A percentile compares a stretch with the other conserved stretches of the same genome.
Conservation (phyloP, 2,329 filamentous ascomycete species). For the Ascochyta koolunga region DNA sequence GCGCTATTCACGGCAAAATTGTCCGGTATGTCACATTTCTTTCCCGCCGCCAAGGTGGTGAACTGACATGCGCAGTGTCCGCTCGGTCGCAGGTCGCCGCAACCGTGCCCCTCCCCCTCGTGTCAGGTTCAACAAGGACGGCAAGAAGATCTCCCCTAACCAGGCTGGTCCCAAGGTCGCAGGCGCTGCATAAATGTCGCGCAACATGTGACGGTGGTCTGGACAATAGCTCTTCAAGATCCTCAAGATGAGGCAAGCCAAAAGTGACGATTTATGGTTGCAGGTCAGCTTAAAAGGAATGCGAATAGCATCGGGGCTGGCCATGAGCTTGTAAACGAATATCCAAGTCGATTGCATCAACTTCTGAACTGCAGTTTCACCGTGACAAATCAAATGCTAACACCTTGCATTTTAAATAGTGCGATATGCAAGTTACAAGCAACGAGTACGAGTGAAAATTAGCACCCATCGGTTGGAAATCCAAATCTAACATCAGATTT, state of each 20-base stretch:
- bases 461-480: too few relatives aligned
- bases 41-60: slow-evolving; percentile 3
- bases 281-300: slow-evolving; percentile 36
- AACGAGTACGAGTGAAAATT: too few relatives aligned
- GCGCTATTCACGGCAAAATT: slow-evolving; percentile 99
- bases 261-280: slow-evolving; percentile 42
- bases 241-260: slow-evolving; percentile 37
- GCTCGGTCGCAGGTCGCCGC: slow-evolving; percentile 93
- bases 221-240: slow-evolving; percentile 41
- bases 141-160: slow-evolving; percentile 97
- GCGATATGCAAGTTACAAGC: too few relatives aligned
- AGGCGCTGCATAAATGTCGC: slow-evolving; percentile 20
- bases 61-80: slow-evolving; percentile 70
- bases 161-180: slow-evolving; percentile 73
- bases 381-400: too few relatives aligned
- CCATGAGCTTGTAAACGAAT: slow-evolving; percentile 47
- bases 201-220: slow-evolving; percentile 6
- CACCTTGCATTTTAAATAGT: too few relatives aligned
- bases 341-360: slow-evolving; percentile 42
- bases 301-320: slow-evolving; percentile 39
- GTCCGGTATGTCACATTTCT: slow-evolving; percentile 83
- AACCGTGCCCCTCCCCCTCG: slow-evolving; percentile 98
- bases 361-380: too few relatives aligned
- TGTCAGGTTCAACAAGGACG: slow-evolving; percentile 99
- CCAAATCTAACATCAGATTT: too few relatives aligned